Conservation (phyloP, 371 early-diverging fungal genomes). For the Smittium culicis region DNA sequence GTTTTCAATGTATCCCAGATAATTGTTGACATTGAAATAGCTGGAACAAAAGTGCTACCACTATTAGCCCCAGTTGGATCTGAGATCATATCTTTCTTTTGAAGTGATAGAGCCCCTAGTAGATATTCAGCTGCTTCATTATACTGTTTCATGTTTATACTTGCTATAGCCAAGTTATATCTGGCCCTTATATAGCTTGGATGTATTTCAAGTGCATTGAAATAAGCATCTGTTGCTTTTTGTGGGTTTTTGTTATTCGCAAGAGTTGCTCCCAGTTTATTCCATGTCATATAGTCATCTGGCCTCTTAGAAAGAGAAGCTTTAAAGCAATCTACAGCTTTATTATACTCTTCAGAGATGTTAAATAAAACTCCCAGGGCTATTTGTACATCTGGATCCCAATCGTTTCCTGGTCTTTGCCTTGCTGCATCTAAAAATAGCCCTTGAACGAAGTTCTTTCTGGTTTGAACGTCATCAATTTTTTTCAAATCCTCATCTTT, state of each 20-base stretch:
- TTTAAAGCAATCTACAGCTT: conserved; percentile 93
- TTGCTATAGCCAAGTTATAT: conserved; percentile 85
- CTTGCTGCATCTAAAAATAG: conserved; percentile 69
- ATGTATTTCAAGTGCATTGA: conserved; percentile 78
- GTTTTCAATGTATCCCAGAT: conserved; percentile 81
- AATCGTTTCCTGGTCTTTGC: conserved; percentile 45
- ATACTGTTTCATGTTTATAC: conserved; percentile 77
- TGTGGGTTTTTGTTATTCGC: conserved; percentile 66
- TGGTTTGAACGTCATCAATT: conserved; percentile 19
- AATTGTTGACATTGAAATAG: conserved; percentile 50
- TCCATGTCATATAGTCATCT: conserved; percentile 88
- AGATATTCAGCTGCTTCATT: conserved; percentile 86
- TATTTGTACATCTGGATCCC: conserved; percentile 84
- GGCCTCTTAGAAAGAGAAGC: conserved; percentile 76
- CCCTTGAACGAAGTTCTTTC: conserved; percentile 57
- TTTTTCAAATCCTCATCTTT: conserved; percentile 11
- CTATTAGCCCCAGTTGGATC: conserved; percentile 24
- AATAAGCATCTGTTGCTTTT: conserved; percentile 84
- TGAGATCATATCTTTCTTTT: conserved; percentile 39
- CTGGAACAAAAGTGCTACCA: conserved; percentile 20
- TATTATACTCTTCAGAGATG: conserved; percentile 71
- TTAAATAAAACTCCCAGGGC: conserved; percentile 89
- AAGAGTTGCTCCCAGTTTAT: conserved; percentile 89
- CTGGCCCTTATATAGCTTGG: conserved; percentile 88
- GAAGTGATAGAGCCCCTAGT: conserved; percentile 65